These are phyloP conservation scores for Candida labiduridarum DNA, from an alignment of 1,139 yeast species.

Conservation along the genomic window DNA sequence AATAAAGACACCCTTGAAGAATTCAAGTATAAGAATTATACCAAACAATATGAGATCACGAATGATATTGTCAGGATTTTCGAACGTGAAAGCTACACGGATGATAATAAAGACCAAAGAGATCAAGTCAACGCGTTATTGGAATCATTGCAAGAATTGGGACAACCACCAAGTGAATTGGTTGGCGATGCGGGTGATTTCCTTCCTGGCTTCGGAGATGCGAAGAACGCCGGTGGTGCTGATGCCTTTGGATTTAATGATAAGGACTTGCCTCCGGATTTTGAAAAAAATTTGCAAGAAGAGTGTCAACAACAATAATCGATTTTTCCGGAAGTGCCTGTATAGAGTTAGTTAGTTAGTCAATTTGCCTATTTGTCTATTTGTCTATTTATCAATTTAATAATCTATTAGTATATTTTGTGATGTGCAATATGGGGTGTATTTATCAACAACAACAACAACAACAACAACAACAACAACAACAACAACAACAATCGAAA, in stretches of 20 bases:
- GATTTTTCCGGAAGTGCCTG: constrained; percentile 4
- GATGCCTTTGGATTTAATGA: constrained; percentile 42
- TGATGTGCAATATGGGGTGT: neutral
- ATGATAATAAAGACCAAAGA: constrained; percentile 52
- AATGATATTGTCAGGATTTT: constrained; percentile 56
- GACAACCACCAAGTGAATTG: constrained; percentile 85
- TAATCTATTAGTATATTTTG: neutral
- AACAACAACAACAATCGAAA: neutral
- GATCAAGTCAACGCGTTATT: constrained; percentile 57
- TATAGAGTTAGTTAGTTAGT: neutral
- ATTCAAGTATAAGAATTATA: constrained; percentile 53
- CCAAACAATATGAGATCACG: constrained; percentile 57
- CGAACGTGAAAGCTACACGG: constrained; percentile 57
- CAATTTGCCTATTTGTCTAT: too few relatives aligned
- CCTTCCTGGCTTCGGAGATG: constrained; percentile 31
- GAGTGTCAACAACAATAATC: constrained; percentile 34
- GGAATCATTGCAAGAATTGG: constrained; percentile 76
- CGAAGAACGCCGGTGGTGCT: constrained; percentile 16
- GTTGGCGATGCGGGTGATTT: constrained; percentile 67
- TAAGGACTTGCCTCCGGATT: constrained; percentile 49
- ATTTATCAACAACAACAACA: neutral
- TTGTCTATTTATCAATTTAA: neutral
- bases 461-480: too few relatives aligned
- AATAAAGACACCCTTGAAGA: constrained; percentile 47
- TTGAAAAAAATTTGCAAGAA: constrained; percentile 48